These are phyloP conservation scores for Hemileia vastatrix DNA, from an alignment of 1,284 basidiomycete genomes.

Conservation along the genomic window DNA sequence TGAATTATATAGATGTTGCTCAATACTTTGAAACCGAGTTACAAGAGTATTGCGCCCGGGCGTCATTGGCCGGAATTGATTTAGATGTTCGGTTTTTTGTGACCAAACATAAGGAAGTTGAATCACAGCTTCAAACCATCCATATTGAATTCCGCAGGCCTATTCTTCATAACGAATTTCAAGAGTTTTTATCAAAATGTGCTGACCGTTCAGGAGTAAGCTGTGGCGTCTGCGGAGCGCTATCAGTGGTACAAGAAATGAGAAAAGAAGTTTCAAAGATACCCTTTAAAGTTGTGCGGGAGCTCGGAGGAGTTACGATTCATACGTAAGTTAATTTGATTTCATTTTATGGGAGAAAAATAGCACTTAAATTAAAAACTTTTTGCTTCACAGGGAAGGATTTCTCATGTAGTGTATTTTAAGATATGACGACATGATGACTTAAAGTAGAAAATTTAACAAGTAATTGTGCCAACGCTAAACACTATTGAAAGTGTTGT, in stretches of 20 bases:
- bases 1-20: constrained; percentile 9
- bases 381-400: too few species aligned
- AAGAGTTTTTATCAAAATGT: constrained; percentile 16
- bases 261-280: constrained; percentile 13
- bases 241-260: constrained; percentile 7
- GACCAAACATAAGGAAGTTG: constrained; percentile 1
- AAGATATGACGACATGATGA: too few species aligned
- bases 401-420: too few species aligned
- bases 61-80: background rate
- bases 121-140: background rate
- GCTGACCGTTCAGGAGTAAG: constrained; percentile 6
- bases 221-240: constrained; percentile 13
- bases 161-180: background rate
- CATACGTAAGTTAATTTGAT: constrained; percentile 11
- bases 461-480: too few species aligned
- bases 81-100: constrained; percentile 17
- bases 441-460: too few species aligned
- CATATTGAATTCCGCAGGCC: constrained; percentile 16
- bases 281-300: constrained; percentile 2
- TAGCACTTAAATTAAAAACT: too few species aligned
- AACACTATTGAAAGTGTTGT: too few species aligned
- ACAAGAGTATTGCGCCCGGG: background rate
- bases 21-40: constrained; percentile 10
- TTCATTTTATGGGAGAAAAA: background rate
- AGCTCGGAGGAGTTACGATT: constrained; percentile 11